These are phyloP conservation scores for Penicillium sp. DNA, from an alignment of 2,329 filamentous ascomycete species.

Conservation along the genomic window DNA sequence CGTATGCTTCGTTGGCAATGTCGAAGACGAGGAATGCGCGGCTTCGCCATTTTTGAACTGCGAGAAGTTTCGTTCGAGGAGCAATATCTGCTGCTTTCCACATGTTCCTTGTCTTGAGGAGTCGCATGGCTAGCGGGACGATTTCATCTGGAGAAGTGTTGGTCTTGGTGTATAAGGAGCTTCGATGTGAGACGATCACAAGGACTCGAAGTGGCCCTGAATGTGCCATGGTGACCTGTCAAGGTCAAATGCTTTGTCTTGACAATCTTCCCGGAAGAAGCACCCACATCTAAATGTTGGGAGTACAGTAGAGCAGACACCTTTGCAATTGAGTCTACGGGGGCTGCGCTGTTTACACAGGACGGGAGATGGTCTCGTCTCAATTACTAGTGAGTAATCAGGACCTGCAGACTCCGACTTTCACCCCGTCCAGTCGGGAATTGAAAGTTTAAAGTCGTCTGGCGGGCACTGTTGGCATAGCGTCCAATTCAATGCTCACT, in stretches of 20 bases:
- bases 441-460: background rate
- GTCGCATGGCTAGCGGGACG: constrained; percentile 20
- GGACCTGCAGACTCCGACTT: constrained; percentile 8
- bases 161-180: constrained; percentile 17
- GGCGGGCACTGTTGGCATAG: background rate
- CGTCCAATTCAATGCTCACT: background rate
- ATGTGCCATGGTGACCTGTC: constrained; percentile 9
- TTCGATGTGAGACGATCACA: constrained; percentile 27
- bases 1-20: constrained; percentile 25
- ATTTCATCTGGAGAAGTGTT: constrained; percentile 22
- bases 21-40: constrained; percentile 31
- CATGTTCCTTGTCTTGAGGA: constrained; percentile 19
- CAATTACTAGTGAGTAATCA: background rate
- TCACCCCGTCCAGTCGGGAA: background rate
- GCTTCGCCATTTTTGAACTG: constrained; percentile 26
- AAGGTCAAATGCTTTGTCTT: background rate
- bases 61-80: constrained; percentile 19
- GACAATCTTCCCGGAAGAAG: background rate
- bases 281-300: background rate
- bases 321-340: background rate
- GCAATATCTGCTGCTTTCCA: background rate
- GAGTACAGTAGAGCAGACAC: background rate
- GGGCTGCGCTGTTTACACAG: background rate
- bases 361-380: background rate
- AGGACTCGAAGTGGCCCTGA: constrained; percentile 24